Conservation (phyloP, 768 basidiomycete species). For the Termitomyces sp. region DNA sequence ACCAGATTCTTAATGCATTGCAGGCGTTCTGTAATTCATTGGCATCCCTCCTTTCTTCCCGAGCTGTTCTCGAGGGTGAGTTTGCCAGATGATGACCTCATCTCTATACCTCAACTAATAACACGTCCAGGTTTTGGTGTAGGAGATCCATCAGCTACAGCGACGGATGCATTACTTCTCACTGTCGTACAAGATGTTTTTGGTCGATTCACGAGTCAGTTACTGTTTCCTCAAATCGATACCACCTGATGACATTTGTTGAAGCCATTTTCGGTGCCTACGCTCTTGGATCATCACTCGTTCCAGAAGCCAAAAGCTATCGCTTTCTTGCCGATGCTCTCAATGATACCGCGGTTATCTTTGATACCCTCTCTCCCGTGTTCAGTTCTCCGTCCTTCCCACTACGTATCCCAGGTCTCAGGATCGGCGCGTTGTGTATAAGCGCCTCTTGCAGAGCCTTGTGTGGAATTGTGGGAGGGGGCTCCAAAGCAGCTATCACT, state of each 20-base stretch:
- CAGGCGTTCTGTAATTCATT: slow-evolving; percentile 73
- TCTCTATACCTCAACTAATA: not conserved
- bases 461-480: slow-evolving; percentile 62
- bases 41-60: slow-evolving; percentile 58
- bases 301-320: slow-evolving; percentile 69
- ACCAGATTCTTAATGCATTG: slow-evolving; percentile 61
- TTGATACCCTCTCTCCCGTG: slow-evolving; percentile 60
- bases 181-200: slow-evolving; percentile 66
- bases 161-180: slow-evolving; percentile 62
- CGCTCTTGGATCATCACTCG: slow-evolving; percentile 58
- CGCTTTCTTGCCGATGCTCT: slow-evolving; percentile 64
- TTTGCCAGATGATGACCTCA: not conserved
- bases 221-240: not conserved
- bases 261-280: slow-evolving; percentile 64
- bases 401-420: slow-evolving; percentile 32
- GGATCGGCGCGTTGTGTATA: slow-evolving; percentile 49
- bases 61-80: slow-evolving; percentile 65
- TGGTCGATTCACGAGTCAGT: slow-evolving; percentile 61
- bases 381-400: slow-evolving; percentile 39
- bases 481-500: slow-evolving; percentile 68
- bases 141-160: slow-evolving; percentile 62
- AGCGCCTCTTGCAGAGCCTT: slow-evolving; percentile 58
- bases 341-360: slow-evolving; percentile 57
- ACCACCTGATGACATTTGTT: not conserved
- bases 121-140: slow-evolving; percentile 55